Base-by-base conservation (phyloP, 805 yeast species). In the Brettanomyces bruxellensis region DNA sequence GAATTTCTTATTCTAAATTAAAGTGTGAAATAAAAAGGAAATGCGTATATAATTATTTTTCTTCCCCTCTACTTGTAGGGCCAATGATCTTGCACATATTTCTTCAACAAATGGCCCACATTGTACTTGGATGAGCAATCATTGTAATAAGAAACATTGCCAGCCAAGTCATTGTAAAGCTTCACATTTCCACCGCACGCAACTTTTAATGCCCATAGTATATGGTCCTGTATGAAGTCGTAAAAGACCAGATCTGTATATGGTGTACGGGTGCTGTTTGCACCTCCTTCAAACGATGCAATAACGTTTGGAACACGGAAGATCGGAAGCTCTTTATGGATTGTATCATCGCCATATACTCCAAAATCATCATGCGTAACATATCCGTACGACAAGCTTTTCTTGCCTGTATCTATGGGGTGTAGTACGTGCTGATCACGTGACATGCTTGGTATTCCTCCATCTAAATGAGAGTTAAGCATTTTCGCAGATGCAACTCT, bases 331-430 rank as follows among this genome's bases (percentile, higher is more conserved):
- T 86, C 74, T 48, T 66, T 68, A 65, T 85, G 90, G 47, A 79
- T 55, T 36, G 88, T 73, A 68, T 86, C 98, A 60, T 93, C 99
- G 23, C 99, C 99, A 51, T 81, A 79, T 51, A 70, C 64, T 0
- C 97, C 99, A 54, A 74, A 72, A 57, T 91, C 98, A 59, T 93
- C 99, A 41, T 64, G 55, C 0, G 99, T 91, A 0, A 79, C 81
- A 55, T 84, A 86, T 0, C 99, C 99, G 49, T 76, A 78, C 1
- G 42, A 40, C 6, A 38, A 23, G 7, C 25, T 13, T 7, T 23
- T 38, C 18, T 18, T 18, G 13, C 23, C 13, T 35, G 41, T 7
- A 18, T 18, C 25, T 24, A 18, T 6, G 8, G 3, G 8, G n/a
- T 9, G 9, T 6, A 28, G 7, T 9, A 28, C 32, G 9, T 28